A percentile compares a stretch with the other conserved stretches of the same genome.
These are phyloP conservation scores for Pleurostoma richardsiae DNA, from an alignment of 2,329 filamentous ascomycete species.

Conservation along the genomic window DNA sequence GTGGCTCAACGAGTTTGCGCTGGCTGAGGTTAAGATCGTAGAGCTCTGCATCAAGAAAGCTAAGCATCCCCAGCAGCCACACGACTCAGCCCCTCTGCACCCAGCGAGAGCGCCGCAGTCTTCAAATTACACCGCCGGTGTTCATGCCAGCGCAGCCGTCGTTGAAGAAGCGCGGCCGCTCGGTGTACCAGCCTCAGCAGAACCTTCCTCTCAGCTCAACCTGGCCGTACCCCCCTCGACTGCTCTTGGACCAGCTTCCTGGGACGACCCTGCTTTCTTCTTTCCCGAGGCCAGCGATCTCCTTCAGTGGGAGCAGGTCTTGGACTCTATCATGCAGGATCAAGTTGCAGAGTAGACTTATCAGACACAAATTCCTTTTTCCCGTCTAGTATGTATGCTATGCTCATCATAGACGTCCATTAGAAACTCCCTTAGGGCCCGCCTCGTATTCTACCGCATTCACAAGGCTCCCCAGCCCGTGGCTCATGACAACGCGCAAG, in stretches of 20 bases:
- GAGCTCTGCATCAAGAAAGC: constrained; percentile 28
- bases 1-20: constrained; percentile 33
- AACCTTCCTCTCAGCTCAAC: not conserved
- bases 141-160: not conserved
- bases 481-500: constrained; percentile 7
- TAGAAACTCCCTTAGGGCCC: not conserved
- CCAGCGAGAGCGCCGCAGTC: not conserved
- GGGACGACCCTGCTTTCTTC: constrained; percentile 10
- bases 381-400: not conserved
- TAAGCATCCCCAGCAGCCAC: constrained; percentile 1
- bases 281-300: constrained; percentile 6
- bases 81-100: not conserved
- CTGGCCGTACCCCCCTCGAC: not conserved
- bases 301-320: constrained; percentile 6
- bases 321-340: constrained; percentile 7
- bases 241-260: constrained; percentile 5
- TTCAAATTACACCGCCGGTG: not conserved
- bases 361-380: not conserved
- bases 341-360: not conserved
- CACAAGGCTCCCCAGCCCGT: constrained; percentile 2
- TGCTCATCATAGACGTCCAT: not conserved
- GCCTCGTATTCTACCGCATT: constrained; percentile 3
- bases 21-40: constrained; percentile 34
- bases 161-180: not conserved
- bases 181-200: too few species aligned